Conservation (phyloP, 1,284 basidiomycete genomes). For the Paramarasmius palmivorus region DNA sequence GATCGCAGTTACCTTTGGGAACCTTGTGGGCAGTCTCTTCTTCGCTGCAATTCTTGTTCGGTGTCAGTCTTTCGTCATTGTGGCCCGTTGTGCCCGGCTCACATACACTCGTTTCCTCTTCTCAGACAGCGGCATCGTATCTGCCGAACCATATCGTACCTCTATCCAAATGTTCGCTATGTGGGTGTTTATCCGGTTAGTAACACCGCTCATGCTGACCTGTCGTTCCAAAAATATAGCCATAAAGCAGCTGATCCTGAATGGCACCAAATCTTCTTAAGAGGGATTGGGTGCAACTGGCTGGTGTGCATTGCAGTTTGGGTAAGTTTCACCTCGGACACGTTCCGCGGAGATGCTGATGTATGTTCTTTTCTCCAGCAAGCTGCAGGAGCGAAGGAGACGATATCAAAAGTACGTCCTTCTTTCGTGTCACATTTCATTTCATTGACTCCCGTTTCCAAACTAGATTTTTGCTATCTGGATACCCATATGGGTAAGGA, state of each 20-base stretch:
- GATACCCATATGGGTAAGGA: conserved; percentile 73
- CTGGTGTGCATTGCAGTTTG: conserved; percentile 78
- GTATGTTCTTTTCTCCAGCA: conserved; percentile 43
- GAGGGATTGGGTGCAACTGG: conserved; percentile 81
- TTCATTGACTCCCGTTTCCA: neutral
- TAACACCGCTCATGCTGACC: neutral
- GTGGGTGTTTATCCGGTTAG: conserved; percentile 34
- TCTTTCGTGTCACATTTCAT: neutral
- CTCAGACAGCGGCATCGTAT: conserved; percentile 58
- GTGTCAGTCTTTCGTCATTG: conserved; percentile 39
- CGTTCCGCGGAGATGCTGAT: neutral
- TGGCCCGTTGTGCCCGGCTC: neutral
- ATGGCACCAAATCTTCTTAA: conserved; percentile 76
- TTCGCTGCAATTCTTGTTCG: conserved; percentile 67
- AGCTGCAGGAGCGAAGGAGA: conserved; percentile 71
- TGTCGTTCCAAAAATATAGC: conserved; percentile 35
- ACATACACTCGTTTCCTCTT: conserved; percentile 9
- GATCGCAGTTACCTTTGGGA: conserved; percentile 64
- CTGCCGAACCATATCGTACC: conserved; percentile 55
- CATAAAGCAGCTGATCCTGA: conserved; percentile 62
- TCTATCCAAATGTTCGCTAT: conserved; percentile 54
- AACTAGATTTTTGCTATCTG: conserved; percentile 68
- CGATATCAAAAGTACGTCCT: conserved; percentile 60
- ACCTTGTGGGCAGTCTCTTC: conserved; percentile 70
- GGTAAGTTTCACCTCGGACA: conserved; percentile 40